These are phyloP conservation scores for Naematelia aurantialba DNA, from an alignment of 768 basidiomycete species.

Conservation along the genomic window DNA sequence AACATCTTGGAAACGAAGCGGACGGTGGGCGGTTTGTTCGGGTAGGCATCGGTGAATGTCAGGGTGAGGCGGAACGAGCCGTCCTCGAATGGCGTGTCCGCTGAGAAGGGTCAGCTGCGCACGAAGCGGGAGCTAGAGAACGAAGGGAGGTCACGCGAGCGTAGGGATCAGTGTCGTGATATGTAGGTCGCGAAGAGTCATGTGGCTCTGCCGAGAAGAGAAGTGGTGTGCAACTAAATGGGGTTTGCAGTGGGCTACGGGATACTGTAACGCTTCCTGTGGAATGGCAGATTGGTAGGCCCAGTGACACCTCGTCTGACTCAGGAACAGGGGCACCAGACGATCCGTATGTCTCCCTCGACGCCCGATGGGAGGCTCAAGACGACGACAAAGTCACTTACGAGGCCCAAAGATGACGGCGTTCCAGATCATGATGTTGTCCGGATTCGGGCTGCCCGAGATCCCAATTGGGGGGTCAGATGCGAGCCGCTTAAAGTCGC, in stretches of 20 bases:
- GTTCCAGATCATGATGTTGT: slow-evolving; percentile 99
- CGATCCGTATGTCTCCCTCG: too few relatives aligned
- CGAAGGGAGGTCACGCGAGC: background rate
- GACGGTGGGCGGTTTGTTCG: slow-evolving; percentile 96
- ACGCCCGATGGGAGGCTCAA: background rate
- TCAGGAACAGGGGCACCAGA: slow-evolving; percentile 1
- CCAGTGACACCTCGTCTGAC: background rate
- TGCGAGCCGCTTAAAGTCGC: slow-evolving; percentile 94
- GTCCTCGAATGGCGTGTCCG: slow-evolving; percentile 98
- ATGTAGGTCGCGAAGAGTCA: too few relatives aligned
- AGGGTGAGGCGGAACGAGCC: slow-evolving; percentile 96
- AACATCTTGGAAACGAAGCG: slow-evolving; percentile 96
- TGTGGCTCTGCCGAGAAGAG: too few relatives aligned
- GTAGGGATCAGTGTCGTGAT: too few relatives aligned
- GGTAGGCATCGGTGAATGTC: slow-evolving; percentile 95
- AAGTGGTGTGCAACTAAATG: background rate
- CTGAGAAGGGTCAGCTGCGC: slow-evolving; percentile 53
- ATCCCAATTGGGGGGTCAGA: slow-evolving; percentile 94
- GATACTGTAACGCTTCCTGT: background rate
- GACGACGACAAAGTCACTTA: slow-evolving; percentile 51
- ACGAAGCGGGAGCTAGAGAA: background rate
- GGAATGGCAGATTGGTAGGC: background rate
- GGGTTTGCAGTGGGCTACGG: background rate
- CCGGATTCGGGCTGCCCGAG: slow-evolving; percentile 92
- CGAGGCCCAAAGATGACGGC: slow-evolving; percentile 99